These are phyloP conservation scores for Tolypocladium endophyticum DNA, from an alignment of 2,329 filamentous ascomycete species.

Conservation along the genomic window DNA sequence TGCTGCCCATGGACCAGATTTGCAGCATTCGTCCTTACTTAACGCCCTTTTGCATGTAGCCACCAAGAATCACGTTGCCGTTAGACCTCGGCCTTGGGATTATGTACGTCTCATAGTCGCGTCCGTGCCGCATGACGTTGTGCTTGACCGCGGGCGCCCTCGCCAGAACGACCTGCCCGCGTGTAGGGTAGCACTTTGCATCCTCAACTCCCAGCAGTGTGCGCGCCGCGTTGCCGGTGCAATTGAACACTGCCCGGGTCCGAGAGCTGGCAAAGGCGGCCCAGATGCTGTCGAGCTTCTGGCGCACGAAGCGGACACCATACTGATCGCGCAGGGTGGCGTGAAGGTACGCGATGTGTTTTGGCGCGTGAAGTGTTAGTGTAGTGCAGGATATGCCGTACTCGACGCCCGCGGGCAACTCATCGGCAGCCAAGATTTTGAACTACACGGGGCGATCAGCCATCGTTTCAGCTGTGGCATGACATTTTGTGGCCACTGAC, in stretches of 20 bases:
- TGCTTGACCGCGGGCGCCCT: slow-evolving; percentile 19
- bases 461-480: no score
- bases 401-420: slow-evolving; percentile 20
- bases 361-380: slow-evolving; percentile 25
- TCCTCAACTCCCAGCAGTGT: slow-evolving; percentile 25
- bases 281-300: slow-evolving; percentile 15
- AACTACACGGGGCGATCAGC: background rate
- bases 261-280: slow-evolving; percentile 13
- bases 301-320: slow-evolving; percentile 20
- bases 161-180: slow-evolving; percentile 27
- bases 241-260: slow-evolving; percentile 23
- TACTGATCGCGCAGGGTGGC: slow-evolving; percentile 13
- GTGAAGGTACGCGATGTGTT: slow-evolving; percentile 22
- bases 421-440: slow-evolving; percentile 4
- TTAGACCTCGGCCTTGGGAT: slow-evolving; percentile 26
- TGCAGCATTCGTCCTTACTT: slow-evolving; percentile 9
- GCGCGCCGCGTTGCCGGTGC: slow-evolving; percentile 22
- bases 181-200: slow-evolving; percentile 26
- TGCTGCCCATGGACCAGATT: no score
- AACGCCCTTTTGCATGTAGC: slow-evolving; percentile 26
- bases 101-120: slow-evolving; percentile 28
- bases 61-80: slow-evolving; percentile 22
- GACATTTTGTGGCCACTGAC: slow-evolving; percentile 9
- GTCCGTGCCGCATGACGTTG: slow-evolving; percentile 28
- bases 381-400: slow-evolving; percentile 26